A percentile compares a stretch with the other conserved stretches of the same genome.
Evolutionary conservation across 1,139 yeast genomes (phyloP).

Genomic region (Lodderomyces orthopsilosis): DNA sequence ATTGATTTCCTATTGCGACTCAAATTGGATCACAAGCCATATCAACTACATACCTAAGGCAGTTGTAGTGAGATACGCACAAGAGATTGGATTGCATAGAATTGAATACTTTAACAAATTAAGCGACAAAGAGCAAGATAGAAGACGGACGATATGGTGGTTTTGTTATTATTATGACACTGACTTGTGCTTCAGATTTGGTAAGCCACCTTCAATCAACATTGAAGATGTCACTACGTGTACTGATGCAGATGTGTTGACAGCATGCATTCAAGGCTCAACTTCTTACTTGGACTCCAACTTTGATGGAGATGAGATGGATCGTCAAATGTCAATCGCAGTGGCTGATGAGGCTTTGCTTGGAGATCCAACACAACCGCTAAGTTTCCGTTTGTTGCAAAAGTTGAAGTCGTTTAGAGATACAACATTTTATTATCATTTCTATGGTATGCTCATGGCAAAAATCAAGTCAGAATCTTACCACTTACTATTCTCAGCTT

Average conservation of each 20-base stretch:
- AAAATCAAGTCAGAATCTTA: conserved; percentile 30
- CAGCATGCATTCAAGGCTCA: conserved; percentile 6
- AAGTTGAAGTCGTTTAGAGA: background rate
- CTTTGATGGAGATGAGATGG: background rate
- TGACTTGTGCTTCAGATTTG: conserved; percentile 52
- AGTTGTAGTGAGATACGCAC: conserved; percentile 58
- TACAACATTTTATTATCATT: conserved; percentile 10
- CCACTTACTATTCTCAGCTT: conserved; percentile 27
- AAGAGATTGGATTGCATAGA: conserved; percentile 65
- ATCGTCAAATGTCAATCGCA: background rate
- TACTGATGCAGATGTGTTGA: conserved; percentile 15
- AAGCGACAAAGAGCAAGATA: conserved; percentile 32
- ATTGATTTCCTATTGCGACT: conserved; percentile 45
- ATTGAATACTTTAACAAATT: conserved; percentile 46
- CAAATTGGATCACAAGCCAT: conserved; percentile 40
- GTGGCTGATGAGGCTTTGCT: conserved; percentile 3
- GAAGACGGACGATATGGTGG: conserved; percentile 54
- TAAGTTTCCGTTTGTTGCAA: conserved; percentile 4
- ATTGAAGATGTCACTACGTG: conserved; percentile 46
- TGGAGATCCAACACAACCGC: conserved; percentile 5
- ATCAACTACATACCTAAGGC: conserved; percentile 44
- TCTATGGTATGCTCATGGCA: conserved; percentile 22
- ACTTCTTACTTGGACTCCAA: background rate
- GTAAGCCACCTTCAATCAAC: conserved; percentile 58
- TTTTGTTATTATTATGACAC: conserved; percentile 52